Evolutionary conservation across 208 protist genomes (phyloP).

Genomic region (Trypanosoma avium): DNA sequence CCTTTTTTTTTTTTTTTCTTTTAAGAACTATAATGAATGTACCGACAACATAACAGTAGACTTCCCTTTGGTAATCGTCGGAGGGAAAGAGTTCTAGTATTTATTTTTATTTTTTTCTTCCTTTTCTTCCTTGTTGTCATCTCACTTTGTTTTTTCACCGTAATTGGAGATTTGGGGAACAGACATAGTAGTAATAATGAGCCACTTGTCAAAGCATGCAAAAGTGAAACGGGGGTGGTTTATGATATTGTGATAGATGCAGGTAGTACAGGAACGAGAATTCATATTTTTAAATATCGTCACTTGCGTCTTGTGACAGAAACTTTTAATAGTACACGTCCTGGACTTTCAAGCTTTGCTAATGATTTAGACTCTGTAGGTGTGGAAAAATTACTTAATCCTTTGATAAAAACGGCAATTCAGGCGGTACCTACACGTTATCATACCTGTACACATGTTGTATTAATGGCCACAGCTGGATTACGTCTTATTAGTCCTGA

Average conservation of each 20-base stretch:
- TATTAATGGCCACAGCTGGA: slow-evolving; percentile 68
- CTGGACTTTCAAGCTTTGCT: slow-evolving; percentile 42
- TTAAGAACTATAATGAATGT: not conserved
- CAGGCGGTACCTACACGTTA: slow-evolving; percentile 30
- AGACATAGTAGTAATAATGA: no score
- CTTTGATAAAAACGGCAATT: slow-evolving; percentile 36
- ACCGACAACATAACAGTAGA: not conserved
- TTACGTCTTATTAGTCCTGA: slow-evolving; percentile 45
- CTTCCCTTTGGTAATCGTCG: not conserved
- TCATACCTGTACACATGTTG: slow-evolving; percentile 40
- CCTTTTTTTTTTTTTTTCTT: not conserved
- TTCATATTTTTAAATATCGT: slow-evolving; percentile 60
- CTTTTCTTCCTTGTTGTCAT: not conserved
- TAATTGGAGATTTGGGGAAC: not conserved
- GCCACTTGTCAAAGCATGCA: no score
- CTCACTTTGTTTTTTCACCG: no score
- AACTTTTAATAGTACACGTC: slow-evolving; percentile 39
- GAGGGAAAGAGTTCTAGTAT: not conserved
- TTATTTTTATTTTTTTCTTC: not conserved
- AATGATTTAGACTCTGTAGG: slow-evolving; percentile 25
- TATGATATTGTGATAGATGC: slow-evolving; percentile 74
- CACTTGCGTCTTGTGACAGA: slow-evolving; percentile 39
- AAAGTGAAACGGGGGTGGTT: not conserved
- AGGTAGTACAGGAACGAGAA: slow-evolving; percentile 67
- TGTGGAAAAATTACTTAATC: slow-evolving; percentile 24